Evolutionary conservation across 2,329 filamentous ascomycete species (phyloP), one percentile per base, ranked within the genome.

Genomic region (Cytospora piceae): DNA sequence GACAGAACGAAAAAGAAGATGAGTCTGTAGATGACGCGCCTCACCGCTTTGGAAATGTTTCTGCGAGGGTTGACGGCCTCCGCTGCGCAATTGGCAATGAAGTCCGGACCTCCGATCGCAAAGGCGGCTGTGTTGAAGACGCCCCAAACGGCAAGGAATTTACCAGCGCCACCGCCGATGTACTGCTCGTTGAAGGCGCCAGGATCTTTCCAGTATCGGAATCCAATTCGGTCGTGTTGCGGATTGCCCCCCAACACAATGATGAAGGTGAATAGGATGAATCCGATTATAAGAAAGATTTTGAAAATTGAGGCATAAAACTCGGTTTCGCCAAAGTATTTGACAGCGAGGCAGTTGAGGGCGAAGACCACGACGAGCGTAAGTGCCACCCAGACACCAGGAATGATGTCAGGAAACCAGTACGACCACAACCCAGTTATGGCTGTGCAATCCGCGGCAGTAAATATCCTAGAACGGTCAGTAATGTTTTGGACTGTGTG

Each of bases 121-220:
- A 66, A 66, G 5, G 59, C 52, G 54, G 58, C 39, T 63, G 66
- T 52, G 24, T 66, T 63, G 53, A 57, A 65, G 67, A 82, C 78
- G 12, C 32, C 32, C 49, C 83, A 78, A 46, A 80, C 79, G 31
- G 79, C 80, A 71, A 75, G 76, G 64, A 81, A 80, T 2, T 77
- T 75, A 1, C 80, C 79, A 1, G 77, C 69, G 0, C 73, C 67
- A 2, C 81, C 80, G 0, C 69, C 67, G 1, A 72, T 70, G 0
- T 82, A 72, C 56, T 81, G 81, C 52, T 74, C 75, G 65, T 80
- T 80, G 75, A 81, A 77, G 0, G 77, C 74, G 0, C 79, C 79
- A 0, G 81, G 81, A 27, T 79, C 65, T 4, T 70, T 68, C 81
- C 80, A 83, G 70, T 80, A 81, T 7, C 75, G 72, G 70, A 83